Base-by-base conservation (phyloP, 345 rosid species). In the Eucalyptus caleyi region DNA sequence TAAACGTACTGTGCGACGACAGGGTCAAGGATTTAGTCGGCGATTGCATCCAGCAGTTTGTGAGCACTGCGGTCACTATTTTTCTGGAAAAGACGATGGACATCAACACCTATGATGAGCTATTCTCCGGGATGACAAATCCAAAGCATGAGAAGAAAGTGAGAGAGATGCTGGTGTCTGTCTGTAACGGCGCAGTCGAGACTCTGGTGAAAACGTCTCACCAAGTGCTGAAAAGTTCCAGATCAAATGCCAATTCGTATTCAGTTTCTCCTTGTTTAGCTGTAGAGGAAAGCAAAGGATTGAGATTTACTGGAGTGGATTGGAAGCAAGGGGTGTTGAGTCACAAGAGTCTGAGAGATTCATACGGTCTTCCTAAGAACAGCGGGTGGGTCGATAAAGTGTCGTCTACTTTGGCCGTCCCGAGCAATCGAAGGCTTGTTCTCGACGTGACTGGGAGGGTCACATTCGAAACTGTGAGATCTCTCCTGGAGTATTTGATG, bases 31-130 rank as follows among this genome's bases (percentile, higher is more conserved):
- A 89, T 81, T 89, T 97, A 27, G 94, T 97, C 50, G 97, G 96
- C 54, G 98, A 95, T 89, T 96, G 95, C 87, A 93, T 95, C 91
- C 97, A 95, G 93, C 88, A 94, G 89, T 95, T 97, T 83, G 99
- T 95, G 67, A 94, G 96, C 88, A 92, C 98, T 0, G 96, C 97
- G n/a, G 97, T 97, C 87, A 90, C 98, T 53, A 95, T 96, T 87
- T 97, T 93, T 92, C 95, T 97, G 42, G 99, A 96, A 69, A 96
- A 94, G 91, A 97, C 99, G 21, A 92, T 87, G 90, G 92, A 94
- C 19, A 88, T 95, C 49, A 96, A 96, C 94, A 89, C 93, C 11
- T 95, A 91, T 40, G 95, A 97, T 87, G 95, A 96, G 72, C 88
- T 97, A 9, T 95, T 97, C 88, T 87, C 94, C 3, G 98, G 98